These are phyloP conservation scores for Musa acuminata DNA, from an alignment of 176 grass and related monocot species.

Conservation along the genomic window DNA sequence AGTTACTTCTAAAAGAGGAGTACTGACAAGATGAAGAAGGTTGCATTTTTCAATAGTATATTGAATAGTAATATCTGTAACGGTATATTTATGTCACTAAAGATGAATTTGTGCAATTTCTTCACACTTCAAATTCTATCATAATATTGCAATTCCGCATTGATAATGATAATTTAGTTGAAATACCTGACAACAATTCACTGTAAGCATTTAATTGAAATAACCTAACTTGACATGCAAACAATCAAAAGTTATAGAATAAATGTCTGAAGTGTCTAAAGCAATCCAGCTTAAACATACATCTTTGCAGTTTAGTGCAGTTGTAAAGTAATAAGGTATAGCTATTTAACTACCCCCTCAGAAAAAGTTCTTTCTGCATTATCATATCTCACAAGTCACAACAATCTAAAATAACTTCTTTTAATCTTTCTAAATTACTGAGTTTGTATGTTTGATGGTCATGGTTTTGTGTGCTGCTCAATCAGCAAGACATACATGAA, in stretches of 20 bases:
- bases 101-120: background rate
- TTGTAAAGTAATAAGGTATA: background rate
- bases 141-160: background rate
- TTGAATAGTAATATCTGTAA: too few relatives aligned
- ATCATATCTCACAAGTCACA: background rate
- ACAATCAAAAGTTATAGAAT: background rate
- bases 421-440: too few relatives aligned
- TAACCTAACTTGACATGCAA: background rate
- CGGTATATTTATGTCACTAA: background rate
- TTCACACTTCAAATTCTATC: background rate
- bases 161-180: background rate
- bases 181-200: background rate
- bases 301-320: background rate
- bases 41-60: background rate
- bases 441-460: too few relatives aligned
- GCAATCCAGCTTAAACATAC: background rate
- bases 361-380: background rate
- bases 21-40: background rate
- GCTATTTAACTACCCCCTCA: background rate
- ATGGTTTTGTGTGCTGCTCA: background rate
- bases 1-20: background rate
- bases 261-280: background rate
- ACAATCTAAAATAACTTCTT: too few relatives aligned
- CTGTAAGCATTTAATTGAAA: background rate
- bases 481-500: background rate